Base-by-base conservation (phyloP, 1,284 basidiomycete genomes). In the Sporisorium sorghi region DNA sequence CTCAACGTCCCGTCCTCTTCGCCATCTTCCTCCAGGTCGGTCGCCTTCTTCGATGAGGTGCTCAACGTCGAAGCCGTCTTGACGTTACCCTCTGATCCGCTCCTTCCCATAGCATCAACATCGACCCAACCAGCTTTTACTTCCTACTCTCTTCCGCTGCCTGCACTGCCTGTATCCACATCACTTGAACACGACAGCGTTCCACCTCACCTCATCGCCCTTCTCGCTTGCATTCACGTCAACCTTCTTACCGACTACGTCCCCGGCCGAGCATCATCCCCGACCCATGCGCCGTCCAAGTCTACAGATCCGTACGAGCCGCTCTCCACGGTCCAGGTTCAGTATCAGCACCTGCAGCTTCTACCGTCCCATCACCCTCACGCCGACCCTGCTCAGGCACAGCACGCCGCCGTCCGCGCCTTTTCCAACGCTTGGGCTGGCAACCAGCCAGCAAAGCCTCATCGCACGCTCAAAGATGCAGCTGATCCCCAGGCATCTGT, bases 361-460 rank as follows among this genome's bases (percentile, higher is more conserved):
- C 44, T 69, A 12, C 72, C 66, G 4, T 63, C 65, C 5, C 66
- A 69, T 14, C 28, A 50, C 26, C 51, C 58, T 23, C 56, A 48
- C 14, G 12, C 49, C 14, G 53, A 62, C 33, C 54, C 63, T 7
- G 46, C 55, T 12, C 55, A 57, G 19, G 3, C 59, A 28, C 55
- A 62, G 23, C 60, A 59, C 47, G 60, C 46, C 19, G 53, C 68
- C 15, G 63, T 71, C 26, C 63, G 64, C 24, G 59, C 58, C 33
- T 75, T 71, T 49, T 60, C 73, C 50, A 60, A 62, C 26, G 57
- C 68, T 8, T 75, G 73, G 68, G 52, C 57, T 4, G 73, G 73
- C 23, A 72, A 67, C 37, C 68, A 72, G 23, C 60, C 65, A 28
- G 50, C 64, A 3, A 53, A 55, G 28, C 55, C 66, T 2, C 66